Evolutionary conservation across 352 stramenopile genomes (phyloP), one percentile per base, ranked within the genome.

Genomic region (Phytophthora sansomeana): DNA sequence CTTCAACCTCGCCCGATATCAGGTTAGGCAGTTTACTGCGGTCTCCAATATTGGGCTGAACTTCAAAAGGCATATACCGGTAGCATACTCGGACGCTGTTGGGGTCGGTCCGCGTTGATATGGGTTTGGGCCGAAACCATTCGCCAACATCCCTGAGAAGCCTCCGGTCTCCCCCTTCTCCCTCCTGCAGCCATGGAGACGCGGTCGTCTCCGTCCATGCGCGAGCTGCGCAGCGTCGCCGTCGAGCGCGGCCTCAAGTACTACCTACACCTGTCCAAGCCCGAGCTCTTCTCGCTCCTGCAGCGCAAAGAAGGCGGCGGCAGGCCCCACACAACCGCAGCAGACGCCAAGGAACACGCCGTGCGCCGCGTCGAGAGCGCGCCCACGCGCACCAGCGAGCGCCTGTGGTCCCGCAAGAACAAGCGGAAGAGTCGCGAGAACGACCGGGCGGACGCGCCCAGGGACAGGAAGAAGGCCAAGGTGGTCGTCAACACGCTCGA

Each of bases 171-270:
- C 28, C 36, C 35, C 19, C 14, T 33, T n/a, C 33, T 33, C 21
- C 17, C 33, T 56, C 35, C 10, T 19, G 13, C 13, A 19, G 19
- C 51, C 36, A 91, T 95, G 87, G 87, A 95, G 77, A 95, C 87
- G 7, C 81, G 87, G 43, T 95, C 82, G 4, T 95, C 83, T 63
- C 85, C 85, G 33, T 93, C 87, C 29, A 93, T 95, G 85, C 56
- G 73, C 41, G 80, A 95, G 72, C 76, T 95, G 58, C 87, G 77
- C 62, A 72, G 61, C 48, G 51, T 93, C 55, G 87, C 87, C 24
- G 77, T 80, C 64, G 82, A 91, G 52, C 85, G 86, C 54, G 87
- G 87, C 1, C 77, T 95, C 58, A 93, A 95, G 75, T 91, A 93
- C 72, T 95, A 90, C 72, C 59, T 81, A 61, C 87, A 93, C 57